Evolutionary conservation across 306 rosid genomes (phyloP).

Genomic region (Parietaria judaica): DNA sequence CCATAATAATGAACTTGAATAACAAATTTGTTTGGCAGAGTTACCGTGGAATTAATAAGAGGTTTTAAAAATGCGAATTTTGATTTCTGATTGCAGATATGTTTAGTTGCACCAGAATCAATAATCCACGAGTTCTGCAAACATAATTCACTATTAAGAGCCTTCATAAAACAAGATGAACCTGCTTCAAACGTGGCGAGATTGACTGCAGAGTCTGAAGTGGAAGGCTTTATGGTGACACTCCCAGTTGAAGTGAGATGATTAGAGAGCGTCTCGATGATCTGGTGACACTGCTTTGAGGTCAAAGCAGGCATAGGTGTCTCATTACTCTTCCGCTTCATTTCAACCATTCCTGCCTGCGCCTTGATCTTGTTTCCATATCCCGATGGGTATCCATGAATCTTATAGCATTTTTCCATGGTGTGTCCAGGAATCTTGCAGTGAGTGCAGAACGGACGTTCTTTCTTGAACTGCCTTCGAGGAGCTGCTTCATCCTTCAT

Average conservation of each 20-base stretch:
- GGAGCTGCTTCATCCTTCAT: not conserved
- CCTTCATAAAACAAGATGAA: not conserved
- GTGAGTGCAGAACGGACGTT: not conserved
- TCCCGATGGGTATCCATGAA: not conserved
- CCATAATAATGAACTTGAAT: not conserved
- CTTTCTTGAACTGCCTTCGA: too few relatives aligned
- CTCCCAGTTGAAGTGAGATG: too few relatives aligned
- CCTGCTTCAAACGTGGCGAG: not conserved
- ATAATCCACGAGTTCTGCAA: not conserved
- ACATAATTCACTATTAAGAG: too few relatives aligned
- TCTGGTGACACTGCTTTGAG: too few relatives aligned
- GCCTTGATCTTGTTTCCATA: not conserved
- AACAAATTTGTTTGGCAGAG: not conserved
- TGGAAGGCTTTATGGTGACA: too few relatives aligned
- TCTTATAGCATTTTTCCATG: not conserved
- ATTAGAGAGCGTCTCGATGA: too few relatives aligned
- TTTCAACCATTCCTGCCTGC: not conserved
- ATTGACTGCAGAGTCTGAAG: not conserved
- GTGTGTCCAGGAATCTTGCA: not conserved
- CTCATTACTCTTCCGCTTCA: too few relatives aligned
- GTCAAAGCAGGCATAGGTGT: too few relatives aligned
- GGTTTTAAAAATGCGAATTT: not conserved
- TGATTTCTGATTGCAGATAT: not conserved
- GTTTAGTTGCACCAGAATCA: not conserved
- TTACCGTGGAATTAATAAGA: not conserved